A percentile compares a stretch with the other conserved stretches of the same genome.
phyloP scores from a whole-genome alignment of 2,329 filamentous ascomycete genomes.

The Scytalidium lignicola region DNA sequence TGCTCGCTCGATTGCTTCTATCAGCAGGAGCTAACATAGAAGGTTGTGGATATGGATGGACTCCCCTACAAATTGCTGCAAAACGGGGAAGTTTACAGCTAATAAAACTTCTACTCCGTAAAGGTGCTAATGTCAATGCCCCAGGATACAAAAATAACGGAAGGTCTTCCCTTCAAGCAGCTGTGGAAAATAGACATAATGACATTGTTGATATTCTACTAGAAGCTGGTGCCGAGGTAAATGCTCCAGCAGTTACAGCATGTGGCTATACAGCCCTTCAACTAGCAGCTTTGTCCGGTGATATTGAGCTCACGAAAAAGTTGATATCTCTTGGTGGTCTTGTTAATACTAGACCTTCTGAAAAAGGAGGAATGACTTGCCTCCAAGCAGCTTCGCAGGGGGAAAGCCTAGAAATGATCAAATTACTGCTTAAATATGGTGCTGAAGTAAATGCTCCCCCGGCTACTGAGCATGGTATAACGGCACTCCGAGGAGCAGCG shows the following conservation, averaged over 20 bases:
- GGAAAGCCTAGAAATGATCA: constrained; percentile 30
- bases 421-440: constrained; percentile 27
- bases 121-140: constrained; percentile 11
- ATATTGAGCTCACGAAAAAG: background rate
- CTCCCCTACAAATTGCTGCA: constrained; percentile 1
- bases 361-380: background rate
- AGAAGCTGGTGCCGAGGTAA: constrained; percentile 6
- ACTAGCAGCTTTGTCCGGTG: constrained; percentile 5
- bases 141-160: background rate
- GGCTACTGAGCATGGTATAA: background rate
- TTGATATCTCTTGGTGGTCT: no score
- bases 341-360: no score
- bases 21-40: constrained; percentile 15
- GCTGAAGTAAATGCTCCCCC: constrained; percentile 10
- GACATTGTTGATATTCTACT: background rate
- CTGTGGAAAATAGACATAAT: background rate
- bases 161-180: constrained; percentile 1
- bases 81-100: background rate
- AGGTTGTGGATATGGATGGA: background rate
- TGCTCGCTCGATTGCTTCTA: constrained; percentile 6
- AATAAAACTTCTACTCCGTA: constrained; percentile 11
- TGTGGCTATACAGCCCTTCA: constrained; percentile 7
- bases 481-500: background rate
- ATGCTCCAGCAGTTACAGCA: constrained; percentile 1
- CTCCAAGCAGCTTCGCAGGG: constrained; percentile 24